Evolutionary conservation across 202 grass and related monocot species (phyloP).

Genomic region (Musa balbisiana): DNA sequence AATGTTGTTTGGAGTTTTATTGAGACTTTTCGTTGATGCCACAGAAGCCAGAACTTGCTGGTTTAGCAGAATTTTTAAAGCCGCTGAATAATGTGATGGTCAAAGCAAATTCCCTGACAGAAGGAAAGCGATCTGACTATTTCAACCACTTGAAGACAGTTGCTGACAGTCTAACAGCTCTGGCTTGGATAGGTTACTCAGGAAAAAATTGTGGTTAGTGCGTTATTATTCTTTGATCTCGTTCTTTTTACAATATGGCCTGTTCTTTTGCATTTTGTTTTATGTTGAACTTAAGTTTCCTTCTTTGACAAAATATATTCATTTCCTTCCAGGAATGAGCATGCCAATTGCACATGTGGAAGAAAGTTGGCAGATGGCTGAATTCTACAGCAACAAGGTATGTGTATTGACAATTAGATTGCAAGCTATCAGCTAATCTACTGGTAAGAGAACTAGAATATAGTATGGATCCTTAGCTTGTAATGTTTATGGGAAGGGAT

Average conservation of each 20-base stretch:
- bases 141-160: conserved; percentile 89
- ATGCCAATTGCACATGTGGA: conserved; percentile 92
- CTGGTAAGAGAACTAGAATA: no score
- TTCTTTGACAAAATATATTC: conserved; percentile 9
- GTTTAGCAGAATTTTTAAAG: conserved; percentile 61
- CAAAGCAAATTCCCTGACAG: conserved; percentile 64
- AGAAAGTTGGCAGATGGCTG: conserved; percentile 98
- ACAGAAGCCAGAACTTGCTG: conserved; percentile 71
- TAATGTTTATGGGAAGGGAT: no score
- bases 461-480: no score
- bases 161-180: conserved; percentile 78
- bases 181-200: conserved; percentile 84
- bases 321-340: conserved; percentile 59
- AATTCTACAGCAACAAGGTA: conserved; percentile 99
- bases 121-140: conserved; percentile 83
- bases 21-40: conserved; percentile 1
- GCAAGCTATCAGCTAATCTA: neutral
- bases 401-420: neutral
- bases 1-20: conserved; percentile 15
- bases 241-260: neutral
- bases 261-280: conserved; percentile 3
- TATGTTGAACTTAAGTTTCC: conserved; percentile 14
- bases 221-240: neutral
- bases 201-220: conserved; percentile 86
- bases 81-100: conserved; percentile 59